Conservation (phyloP, 768 basidiomycete species). For the Leccinum barrowsii region DNA sequence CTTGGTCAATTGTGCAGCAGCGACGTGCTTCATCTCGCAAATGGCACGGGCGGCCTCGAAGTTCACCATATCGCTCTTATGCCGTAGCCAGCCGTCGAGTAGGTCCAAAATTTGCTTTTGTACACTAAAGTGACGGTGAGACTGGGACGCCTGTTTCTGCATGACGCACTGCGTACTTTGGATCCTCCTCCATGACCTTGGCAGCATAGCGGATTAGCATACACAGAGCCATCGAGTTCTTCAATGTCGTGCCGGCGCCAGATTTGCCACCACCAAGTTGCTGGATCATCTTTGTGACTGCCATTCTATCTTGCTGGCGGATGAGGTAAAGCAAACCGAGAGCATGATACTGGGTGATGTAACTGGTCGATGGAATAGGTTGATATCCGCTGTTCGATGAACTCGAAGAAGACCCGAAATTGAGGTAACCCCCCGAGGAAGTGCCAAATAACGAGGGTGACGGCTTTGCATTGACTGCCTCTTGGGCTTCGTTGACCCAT, state of each 20-base stretch:
- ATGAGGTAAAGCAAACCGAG: slow-evolving; percentile 91
- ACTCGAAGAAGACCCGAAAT: slow-evolving; percentile 57
- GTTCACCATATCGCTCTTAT: slow-evolving; percentile 99
- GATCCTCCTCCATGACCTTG: slow-evolving; percentile 99
- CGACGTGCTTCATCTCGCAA: slow-evolving; percentile 90
- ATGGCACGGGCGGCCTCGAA: slow-evolving; percentile 97
- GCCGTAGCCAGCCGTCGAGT: slow-evolving; percentile 90
- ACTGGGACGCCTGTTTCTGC: not conserved
- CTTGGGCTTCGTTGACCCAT: slow-evolving; percentile 99
- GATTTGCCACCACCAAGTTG: slow-evolving; percentile 89
- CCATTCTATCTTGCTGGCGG: slow-evolving; percentile 97
- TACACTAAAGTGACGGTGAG: slow-evolving; percentile 46
- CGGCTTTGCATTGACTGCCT: slow-evolving; percentile 89
- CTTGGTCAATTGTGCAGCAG: slow-evolving; percentile 72
- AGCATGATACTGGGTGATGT: slow-evolving; percentile 96
- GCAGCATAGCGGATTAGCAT: slow-evolving; percentile 98
- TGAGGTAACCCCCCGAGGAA: slow-evolving; percentile 61
- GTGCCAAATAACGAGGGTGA: slow-evolving; percentile 64
- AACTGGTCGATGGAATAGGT: slow-evolving; percentile 82
- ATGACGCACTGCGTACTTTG: slow-evolving; percentile 65
- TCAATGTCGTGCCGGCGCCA: slow-evolving; percentile 77
- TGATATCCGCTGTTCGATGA: slow-evolving; percentile 62
- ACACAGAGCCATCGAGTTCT: slow-evolving; percentile 96
- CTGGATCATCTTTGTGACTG: slow-evolving; percentile 98
- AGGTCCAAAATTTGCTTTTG: slow-evolving; percentile 92